Conservation (phyloP, 169 alveolate species). For the Cystoisospora suis region DNA sequence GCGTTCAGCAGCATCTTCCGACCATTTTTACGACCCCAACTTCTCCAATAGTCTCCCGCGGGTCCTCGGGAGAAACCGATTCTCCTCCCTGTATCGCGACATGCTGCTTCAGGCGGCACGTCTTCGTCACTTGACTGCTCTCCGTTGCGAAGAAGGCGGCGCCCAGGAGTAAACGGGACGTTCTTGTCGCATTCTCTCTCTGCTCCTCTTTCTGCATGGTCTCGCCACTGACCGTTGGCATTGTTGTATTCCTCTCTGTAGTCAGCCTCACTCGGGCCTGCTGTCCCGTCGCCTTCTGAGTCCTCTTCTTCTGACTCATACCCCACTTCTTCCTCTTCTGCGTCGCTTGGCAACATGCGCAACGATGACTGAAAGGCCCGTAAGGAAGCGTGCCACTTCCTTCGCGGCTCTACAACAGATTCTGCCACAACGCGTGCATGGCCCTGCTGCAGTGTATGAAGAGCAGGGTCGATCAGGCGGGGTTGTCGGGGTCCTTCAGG, state of each 20-base stretch:
- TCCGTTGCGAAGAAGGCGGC: neutral
- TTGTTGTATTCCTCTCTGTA: neutral
- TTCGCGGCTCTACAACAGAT: neutral
- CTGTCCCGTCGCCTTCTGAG: too few species aligned
- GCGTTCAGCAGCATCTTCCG: too few species aligned
- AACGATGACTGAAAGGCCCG: neutral
- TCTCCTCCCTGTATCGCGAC: too few species aligned
- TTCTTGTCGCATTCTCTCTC: neutral
- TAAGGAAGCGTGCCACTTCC: neutral
- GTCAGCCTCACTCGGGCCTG: too few species aligned
- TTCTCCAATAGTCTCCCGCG: too few species aligned
- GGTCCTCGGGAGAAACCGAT: too few species aligned
- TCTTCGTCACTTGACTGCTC: neutral
- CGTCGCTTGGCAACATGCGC: constrained; percentile 6
- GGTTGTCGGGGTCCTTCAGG: neutral
- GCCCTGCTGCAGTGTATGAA: neutral
- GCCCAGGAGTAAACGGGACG: neutral
- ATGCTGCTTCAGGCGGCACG: too few species aligned
- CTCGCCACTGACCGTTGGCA: neutral
- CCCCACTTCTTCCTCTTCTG: neutral
- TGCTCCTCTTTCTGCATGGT: neutral
- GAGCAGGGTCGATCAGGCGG: neutral
- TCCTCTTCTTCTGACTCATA: constrained; percentile 3
- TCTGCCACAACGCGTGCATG: neutral
- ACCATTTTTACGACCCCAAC: too few species aligned